Evolutionary conservation across 192 early-diverging fungal species (phyloP).

Genomic region (Rhizophagus clarus): DNA sequence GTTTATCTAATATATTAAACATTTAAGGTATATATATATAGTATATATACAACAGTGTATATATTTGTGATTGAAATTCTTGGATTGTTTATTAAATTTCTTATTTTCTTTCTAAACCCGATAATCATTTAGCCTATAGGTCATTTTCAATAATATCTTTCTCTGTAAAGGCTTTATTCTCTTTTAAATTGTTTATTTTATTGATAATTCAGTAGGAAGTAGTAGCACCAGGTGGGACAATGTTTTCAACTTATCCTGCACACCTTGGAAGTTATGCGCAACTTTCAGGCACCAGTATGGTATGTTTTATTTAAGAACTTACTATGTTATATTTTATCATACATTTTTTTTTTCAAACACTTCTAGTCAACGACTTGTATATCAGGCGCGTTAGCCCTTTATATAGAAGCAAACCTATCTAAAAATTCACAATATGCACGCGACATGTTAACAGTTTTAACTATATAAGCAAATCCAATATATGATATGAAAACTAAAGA

Average conservation of each 20-base stretch:
- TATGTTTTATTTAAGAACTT: conserved; percentile 14
- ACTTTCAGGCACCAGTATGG: conserved; percentile 63
- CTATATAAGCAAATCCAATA: conserved; percentile 35
- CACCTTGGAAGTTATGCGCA: conserved; percentile 46
- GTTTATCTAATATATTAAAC: neutral
- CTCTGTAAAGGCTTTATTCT: neutral
- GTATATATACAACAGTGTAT: too few relatives aligned
- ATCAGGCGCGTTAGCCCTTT: conserved; percentile 39
- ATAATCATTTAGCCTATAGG: neutral
- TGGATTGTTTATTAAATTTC: neutral
- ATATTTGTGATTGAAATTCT: too few relatives aligned
- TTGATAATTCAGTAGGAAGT: conserved; percentile 50
- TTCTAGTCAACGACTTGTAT: conserved; percentile 43
- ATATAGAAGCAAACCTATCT: conserved; percentile 21
- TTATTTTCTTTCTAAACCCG: neutral
- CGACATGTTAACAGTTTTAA: too few relatives aligned
- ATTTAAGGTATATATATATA: conserved; percentile 7
- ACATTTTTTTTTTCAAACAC: neutral
- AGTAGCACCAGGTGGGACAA: conserved; percentile 51
- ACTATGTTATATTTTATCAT: too few relatives aligned
- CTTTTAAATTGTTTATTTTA: neutral
- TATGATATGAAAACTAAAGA: conserved; percentile 4
- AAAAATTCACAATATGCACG: conserved; percentile 27
- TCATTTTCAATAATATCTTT: neutral
- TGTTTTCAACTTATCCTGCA: conserved; percentile 56